phyloP scores from a whole-genome alignment of 108 stramenopile genomes.

The Skeletonema menzelii region DNA sequence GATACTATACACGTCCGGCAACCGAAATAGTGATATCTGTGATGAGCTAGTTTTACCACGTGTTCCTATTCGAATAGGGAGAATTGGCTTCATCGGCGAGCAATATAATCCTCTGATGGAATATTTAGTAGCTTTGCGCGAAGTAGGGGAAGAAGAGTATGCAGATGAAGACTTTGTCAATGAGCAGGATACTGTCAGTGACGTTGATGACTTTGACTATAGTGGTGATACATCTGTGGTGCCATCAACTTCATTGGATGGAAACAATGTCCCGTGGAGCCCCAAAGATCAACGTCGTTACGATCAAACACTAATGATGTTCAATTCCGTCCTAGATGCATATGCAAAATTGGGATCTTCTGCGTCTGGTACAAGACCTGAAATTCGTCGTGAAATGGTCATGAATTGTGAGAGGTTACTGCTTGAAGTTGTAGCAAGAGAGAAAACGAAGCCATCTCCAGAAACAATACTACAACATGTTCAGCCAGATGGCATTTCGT shows the following conservation, averaged over 20 bases:
- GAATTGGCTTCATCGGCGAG: not conserved
- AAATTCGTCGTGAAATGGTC: slow-evolving; percentile 34
- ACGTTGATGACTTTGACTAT: not conserved
- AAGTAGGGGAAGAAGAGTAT: slow-evolving; percentile 3
- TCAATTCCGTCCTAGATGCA: slow-evolving; percentile 34
- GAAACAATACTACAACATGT: slow-evolving; percentile 24
- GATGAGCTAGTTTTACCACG: slow-evolving; percentile 3
- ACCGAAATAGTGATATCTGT: not conserved
- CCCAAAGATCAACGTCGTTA: slow-evolving; percentile 39
- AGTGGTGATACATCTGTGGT: not conserved
- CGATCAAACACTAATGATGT: slow-evolving; percentile 29
- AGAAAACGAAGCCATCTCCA: slow-evolving; percentile 8
- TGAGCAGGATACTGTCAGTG: not conserved
- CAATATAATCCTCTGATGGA: not conserved
- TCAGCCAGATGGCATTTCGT: slow-evolving; percentile 41
- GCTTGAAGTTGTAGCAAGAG: slow-evolving; percentile 24
- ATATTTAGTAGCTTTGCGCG: not conserved
- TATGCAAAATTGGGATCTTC: slow-evolving; percentile 36
- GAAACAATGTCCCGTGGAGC: slow-evolving; percentile 6
- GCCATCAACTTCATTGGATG: not conserved
- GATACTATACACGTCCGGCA: slow-evolving; percentile 17
- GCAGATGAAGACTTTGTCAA: not conserved
- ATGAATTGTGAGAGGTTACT: slow-evolving; percentile 30
- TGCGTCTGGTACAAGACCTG: slow-evolving; percentile 6
- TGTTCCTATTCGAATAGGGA: not conserved